phyloP scores from a whole-genome alignment of 1,284 basidiomycete species.

The Cutaneotrichosporon cutaneum region DNA sequence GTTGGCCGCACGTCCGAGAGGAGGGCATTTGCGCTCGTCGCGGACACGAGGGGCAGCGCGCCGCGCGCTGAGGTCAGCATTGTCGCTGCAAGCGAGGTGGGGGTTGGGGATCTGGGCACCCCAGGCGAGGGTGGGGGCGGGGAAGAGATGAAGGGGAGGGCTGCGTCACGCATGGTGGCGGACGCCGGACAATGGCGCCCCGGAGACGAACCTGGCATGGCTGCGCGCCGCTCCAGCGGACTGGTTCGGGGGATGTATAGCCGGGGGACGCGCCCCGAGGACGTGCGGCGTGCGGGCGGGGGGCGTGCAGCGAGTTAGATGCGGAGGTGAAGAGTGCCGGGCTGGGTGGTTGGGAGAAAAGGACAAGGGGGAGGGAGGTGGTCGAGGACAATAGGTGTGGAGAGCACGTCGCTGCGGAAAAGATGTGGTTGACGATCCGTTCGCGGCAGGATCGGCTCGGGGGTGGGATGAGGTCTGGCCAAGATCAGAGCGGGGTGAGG shows the following conservation, averaged over 20 bases:
- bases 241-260: background rate
- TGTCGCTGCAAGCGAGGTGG: background rate
- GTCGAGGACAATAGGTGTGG: background rate
- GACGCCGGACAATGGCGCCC: background rate
- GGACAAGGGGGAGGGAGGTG: background rate
- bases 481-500: background rate
- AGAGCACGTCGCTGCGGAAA: background rate
- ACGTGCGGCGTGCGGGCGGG: background rate
- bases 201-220: constrained; percentile 12
- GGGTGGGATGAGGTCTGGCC: background rate
- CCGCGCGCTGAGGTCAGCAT: constrained; percentile 4
- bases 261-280: background rate
- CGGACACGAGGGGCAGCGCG: constrained; percentile 58
- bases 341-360: background rate
- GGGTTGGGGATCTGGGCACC: background rate
- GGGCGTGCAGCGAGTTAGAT: background rate
- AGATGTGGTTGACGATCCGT: background rate
- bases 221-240: constrained; percentile 3
- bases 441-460: background rate
- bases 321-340: background rate
- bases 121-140: background rate
- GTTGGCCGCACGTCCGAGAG: constrained; percentile 88
- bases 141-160: background rate
- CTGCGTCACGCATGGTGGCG: background rate
- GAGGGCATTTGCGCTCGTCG: constrained; percentile 78